Evolutionary conservation across 1,284 basidiomycete genomes (phyloP).

Genomic region (Gymnopus androsaceus): DNA sequence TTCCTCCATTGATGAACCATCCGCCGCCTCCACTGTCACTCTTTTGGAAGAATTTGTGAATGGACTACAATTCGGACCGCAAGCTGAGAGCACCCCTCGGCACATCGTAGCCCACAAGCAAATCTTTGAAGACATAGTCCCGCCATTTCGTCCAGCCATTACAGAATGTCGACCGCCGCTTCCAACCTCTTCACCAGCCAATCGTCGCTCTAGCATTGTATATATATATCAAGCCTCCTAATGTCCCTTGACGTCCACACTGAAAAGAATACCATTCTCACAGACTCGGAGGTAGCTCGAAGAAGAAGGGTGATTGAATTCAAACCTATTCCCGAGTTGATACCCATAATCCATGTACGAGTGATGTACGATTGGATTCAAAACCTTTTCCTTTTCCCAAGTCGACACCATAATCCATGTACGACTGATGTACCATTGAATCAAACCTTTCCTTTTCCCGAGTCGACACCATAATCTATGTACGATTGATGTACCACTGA

Average conservation of each 20-base stretch:
- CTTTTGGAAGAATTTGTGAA: conserved; percentile 54
- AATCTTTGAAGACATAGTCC: conserved; percentile 35
- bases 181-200: conserved; percentile 9
- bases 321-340: too few species aligned
- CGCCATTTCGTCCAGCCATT: conserved; percentile 23
- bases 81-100: conserved; percentile 63
- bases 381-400: too few species aligned
- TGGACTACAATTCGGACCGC: conserved; percentile 45
- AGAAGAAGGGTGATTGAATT: conserved; percentile 51
- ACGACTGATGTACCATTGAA: too few species aligned
- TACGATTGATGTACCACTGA: too few species aligned
- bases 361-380: too few species aligned
- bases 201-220: conserved; percentile 59
- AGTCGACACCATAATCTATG: too few species aligned
- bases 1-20: conserved; percentile 49
- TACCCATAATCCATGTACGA: too few species aligned
- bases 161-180: conserved; percentile 1
- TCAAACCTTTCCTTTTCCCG: too few species aligned
- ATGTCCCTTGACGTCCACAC: conserved; percentile 21
- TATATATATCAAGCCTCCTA: conserved; percentile 61
- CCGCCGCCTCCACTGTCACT: conserved; percentile 59
- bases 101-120: conserved; percentile 43
- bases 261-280: too few species aligned
- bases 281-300: conserved; percentile 51
- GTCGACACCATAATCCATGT: too few species aligned